Base-by-base conservation (phyloP, 768 basidiomycete species). In the Paxillus involutus region DNA sequence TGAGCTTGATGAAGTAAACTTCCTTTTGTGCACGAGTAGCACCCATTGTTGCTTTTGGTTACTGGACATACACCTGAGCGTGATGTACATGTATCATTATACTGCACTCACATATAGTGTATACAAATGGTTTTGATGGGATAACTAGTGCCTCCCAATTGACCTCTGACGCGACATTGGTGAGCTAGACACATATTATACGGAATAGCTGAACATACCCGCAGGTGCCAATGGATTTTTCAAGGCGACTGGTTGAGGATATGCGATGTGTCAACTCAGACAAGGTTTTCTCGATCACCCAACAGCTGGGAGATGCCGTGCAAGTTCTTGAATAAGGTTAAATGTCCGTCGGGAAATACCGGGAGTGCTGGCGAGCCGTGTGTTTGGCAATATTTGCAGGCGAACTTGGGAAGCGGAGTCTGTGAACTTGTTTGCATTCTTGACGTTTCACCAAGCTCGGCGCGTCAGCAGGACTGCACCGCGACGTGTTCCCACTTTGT, bases 201-300 rank as follows among this genome's bases (percentile, higher is more conserved):
- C 24, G 44, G 50, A 36, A 33, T 13, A 12, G 13, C 17, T 19
- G 17, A 42, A 74, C 78, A 40, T 69, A 87, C 89, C 88, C 78
- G 73, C 65, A 74, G 68, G 89, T 90, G 89, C 78, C 90, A 92
- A 91, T 77, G 91, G 91, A 91, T 92, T 80, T 92, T 93, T 93
- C 85, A 93, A 93, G 91, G 89, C 89, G 77, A 71, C 72, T 71
- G 71, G 65, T 68, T 62, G 59, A 53, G 29, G 52, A 59, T 57
- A 48, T 60, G 43, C 49, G 51, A 53, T 60, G 17, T 42, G 49
- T 51, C 14, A 42, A 37, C 21, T 29, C n/a, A 58, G 37, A 60
- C 53, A 68, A 69, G 52, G 69, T 71, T 69, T 21, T 67, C 16
- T 17, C n/a, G 4, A 47, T 41, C 11, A 41, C 7, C 41, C 17